Conservation (phyloP, 495 filamentous ascomycete species). For the Talaromyces liani region DNA sequence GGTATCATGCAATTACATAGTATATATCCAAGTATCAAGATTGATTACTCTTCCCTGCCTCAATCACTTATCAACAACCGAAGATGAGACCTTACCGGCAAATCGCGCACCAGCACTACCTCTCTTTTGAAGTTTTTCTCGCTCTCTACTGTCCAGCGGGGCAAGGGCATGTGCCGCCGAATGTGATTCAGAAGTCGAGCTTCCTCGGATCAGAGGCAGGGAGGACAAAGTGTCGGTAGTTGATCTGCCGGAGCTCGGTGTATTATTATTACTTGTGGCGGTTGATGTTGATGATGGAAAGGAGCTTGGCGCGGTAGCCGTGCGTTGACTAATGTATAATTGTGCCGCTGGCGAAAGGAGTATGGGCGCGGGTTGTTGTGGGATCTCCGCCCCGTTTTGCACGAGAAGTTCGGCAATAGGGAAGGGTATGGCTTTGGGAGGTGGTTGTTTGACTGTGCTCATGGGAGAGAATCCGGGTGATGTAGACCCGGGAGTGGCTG, state of each 20-base stretch:
- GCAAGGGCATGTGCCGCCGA: constrained; percentile 22
- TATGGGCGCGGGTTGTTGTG: constrained; percentile 61
- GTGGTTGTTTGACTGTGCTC: constrained; percentile 18
- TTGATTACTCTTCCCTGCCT: background rate
- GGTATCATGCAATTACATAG: constrained; percentile 16
- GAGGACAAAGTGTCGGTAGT: constrained; percentile 35
- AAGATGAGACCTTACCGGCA: constrained; percentile 40
- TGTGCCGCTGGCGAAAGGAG: constrained; percentile 69
- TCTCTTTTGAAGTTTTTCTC: constrained; percentile 45
- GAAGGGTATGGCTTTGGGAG: constrained; percentile 51
- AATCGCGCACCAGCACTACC: constrained; percentile 43
- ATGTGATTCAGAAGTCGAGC: constrained; percentile 19
- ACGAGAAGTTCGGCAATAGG: constrained; percentile 86
- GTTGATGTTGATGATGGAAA: background rate
- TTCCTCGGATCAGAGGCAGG: constrained; percentile 35
- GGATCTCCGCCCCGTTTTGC: constrained; percentile 90
- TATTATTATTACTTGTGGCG: background rate
- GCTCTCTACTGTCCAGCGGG: constrained; percentile 31
- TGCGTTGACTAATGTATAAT: constrained; percentile 79
- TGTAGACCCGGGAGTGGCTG: constrained; percentile 57
- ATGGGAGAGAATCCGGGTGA: constrained; percentile 28
- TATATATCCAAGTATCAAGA: background rate
- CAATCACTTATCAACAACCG: constrained; percentile 35
- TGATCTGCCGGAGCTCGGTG: constrained; percentile 16
- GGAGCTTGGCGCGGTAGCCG: constrained; percentile 26